Evolutionary conservation across 768 basidiomycete species (phyloP).

Genomic region (Podaxis rugospora): DNA sequence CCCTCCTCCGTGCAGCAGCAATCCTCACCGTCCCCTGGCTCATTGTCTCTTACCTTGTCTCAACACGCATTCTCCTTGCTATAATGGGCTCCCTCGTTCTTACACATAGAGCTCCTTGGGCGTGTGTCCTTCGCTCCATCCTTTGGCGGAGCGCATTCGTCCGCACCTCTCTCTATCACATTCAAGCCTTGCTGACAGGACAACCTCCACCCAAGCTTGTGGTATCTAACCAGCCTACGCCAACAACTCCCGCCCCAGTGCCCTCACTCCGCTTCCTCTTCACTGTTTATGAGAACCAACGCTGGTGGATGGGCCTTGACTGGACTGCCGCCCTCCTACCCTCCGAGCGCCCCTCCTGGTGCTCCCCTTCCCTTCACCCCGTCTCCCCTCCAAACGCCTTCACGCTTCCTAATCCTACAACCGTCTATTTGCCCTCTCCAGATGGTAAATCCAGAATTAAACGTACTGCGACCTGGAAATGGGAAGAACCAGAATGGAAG

Average conservation of each 20-base stretch:
- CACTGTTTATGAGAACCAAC: constrained; percentile 90
- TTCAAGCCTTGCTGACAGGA: constrained; percentile 51
- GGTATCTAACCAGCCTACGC: constrained; percentile 28
- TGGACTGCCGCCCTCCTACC: constrained; percentile 94
- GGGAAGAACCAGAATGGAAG: constrained; percentile 91
- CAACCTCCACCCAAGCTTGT: constrained; percentile 41
- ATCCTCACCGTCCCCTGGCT: constrained; percentile 65
- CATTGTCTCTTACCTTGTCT: constrained; percentile 55
- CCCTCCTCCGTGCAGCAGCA: constrained; percentile 52
- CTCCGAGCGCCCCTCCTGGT: constrained; percentile 89
- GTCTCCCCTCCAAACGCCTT: constrained; percentile 70
- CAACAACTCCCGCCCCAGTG: constrained; percentile 28
- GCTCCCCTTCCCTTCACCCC: constrained; percentile 48
- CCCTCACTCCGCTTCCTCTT: constrained; percentile 72
- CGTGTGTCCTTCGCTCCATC: constrained; percentile 43
- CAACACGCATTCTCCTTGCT: constrained; percentile 57
- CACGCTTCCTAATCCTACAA: constrained; percentile 57
- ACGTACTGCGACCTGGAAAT: constrained; percentile 78
- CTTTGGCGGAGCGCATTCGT: constrained; percentile 66
- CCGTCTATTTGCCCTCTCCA: constrained; percentile 49
- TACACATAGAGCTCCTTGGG: constrained; percentile 68
- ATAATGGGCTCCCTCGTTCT: constrained; percentile 54
- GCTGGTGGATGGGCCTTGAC: constrained; percentile 97
- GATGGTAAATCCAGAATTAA: constrained; percentile 50
- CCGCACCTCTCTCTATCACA: constrained; percentile 55